Percentiles rank a stretch among this genome's conserved stretches.
These are phyloP conservation scores for Syzygium syzygioides DNA, from an alignment of 441 rosid species.

Conservation along the genomic window DNA sequence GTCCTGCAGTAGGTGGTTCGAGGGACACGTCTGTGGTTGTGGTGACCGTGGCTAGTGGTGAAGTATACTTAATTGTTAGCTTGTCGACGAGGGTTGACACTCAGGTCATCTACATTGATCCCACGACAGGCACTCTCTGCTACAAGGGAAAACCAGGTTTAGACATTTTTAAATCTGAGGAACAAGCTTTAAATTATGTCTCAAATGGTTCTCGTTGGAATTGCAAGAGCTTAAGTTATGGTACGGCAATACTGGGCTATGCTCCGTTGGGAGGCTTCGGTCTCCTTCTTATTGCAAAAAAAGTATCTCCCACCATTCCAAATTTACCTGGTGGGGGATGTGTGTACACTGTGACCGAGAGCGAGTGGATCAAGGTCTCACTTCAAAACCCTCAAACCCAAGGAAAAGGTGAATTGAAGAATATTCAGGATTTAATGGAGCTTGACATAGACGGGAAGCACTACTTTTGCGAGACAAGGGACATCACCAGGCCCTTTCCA, in stretches of 20 bases:
- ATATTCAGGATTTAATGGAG: constrained; percentile 80
- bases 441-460: constrained; percentile 94
- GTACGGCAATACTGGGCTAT: constrained; percentile 78
- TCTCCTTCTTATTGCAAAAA: constrained; percentile 85
- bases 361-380: constrained; percentile 80
- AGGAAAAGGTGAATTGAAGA: constrained; percentile 85
- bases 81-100: constrained; percentile 58
- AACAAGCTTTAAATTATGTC: constrained; percentile 70
- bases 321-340: constrained; percentile 93
- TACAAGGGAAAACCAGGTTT: constrained; percentile 60
- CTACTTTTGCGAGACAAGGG: constrained; percentile 86
- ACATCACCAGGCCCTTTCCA: constrained; percentile 87
- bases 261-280: constrained; percentile 78
- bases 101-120: constrained; percentile 84
- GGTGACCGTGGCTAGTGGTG: constrained; percentile 60
- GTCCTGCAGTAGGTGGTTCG: constrained; percentile 41
- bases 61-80: constrained; percentile 69
- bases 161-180: constrained; percentile 70
- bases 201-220: constrained; percentile 60
- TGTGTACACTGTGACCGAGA: constrained; percentile 72
- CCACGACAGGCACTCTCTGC: constrained; percentile 69
- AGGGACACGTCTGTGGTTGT: constrained; percentile 65
- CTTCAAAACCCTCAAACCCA: constrained; percentile 79
- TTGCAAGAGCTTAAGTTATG: constrained; percentile 43
- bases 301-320: constrained; percentile 59